A percentile compares a stretch with the other conserved stretches of the same genome.
These are phyloP conservation scores for Priceomyces carsonii DNA, from an alignment of 805 yeast species.

Conservation along the genomic window DNA sequence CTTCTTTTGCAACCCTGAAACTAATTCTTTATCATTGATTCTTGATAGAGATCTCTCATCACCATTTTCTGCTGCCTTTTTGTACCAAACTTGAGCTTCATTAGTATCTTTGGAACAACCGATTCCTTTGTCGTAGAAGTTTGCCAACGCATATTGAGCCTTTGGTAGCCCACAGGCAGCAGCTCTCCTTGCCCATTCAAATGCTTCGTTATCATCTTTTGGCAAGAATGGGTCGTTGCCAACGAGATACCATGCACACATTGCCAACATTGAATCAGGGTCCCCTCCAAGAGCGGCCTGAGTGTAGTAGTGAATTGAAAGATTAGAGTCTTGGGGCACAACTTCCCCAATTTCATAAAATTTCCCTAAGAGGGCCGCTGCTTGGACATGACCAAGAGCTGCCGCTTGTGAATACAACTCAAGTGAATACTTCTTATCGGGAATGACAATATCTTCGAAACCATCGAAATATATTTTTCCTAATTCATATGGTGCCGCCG, in stretches of 20 bases:
- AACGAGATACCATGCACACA: conserved; percentile 95
- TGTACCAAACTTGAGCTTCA: conserved; percentile 74
- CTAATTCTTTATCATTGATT: conserved; percentile 31
- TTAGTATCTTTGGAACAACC: conserved; percentile 66
- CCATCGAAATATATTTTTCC: conserved; percentile 85
- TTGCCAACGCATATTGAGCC: conserved; percentile 84
- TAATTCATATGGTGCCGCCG: conserved; percentile 93
- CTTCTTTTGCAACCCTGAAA: conserved; percentile 29
- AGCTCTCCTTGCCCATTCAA: conserved; percentile 90
- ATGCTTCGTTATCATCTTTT: conserved; percentile 80
- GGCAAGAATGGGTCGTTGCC: conserved; percentile 86
- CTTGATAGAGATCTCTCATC: conserved; percentile 40
- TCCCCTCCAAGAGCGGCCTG: conserved; percentile 89
- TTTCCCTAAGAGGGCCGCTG: conserved; percentile 78
- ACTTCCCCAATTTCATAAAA: conserved; percentile 81
- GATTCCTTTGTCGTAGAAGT: conserved; percentile 82
- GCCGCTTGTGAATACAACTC: conserved; percentile 88
- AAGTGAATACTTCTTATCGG: conserved; percentile 80
- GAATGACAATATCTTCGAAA: conserved; percentile 80
- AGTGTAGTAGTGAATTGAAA: conserved; percentile 90
- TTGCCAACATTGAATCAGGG: conserved; percentile 83
- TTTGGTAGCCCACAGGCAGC: conserved; percentile 73
- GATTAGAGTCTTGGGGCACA: conserved; percentile 74
- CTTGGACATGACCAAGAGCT: conserved; percentile 77
- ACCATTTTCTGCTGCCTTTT: conserved; percentile 64